Conservation (phyloP, 179 eudicot species). For the Sideroxylon spinosum region DNA sequence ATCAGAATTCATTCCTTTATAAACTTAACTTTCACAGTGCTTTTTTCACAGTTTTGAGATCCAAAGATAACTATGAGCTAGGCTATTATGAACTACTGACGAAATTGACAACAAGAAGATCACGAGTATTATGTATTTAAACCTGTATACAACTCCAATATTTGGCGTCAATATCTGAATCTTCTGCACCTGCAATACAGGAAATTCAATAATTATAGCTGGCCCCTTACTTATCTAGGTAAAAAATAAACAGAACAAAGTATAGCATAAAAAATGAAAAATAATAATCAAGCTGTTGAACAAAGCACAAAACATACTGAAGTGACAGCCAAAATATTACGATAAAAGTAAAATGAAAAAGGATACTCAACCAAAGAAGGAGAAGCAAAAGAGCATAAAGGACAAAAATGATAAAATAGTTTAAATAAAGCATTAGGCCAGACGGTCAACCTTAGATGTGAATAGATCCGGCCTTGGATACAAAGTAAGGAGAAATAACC, state of each 20-base stretch:
- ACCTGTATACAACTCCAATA: slow-evolving; percentile 98
- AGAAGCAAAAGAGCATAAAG: too few relatives aligned
- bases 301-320: not conserved
- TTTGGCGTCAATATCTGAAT: slow-evolving; percentile 92
- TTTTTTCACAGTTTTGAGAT: not conserved
- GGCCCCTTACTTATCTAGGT: not conserved
- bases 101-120: not conserved
- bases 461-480: too few relatives aligned
- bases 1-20: not conserved
- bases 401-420: too few relatives aligned
- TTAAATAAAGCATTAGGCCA: too few relatives aligned
- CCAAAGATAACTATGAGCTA: not conserved
- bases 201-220: slow-evolving; percentile 11
- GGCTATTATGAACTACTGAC: not conserved
- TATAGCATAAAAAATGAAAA: not conserved
- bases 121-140: slow-evolving; percentile 1
- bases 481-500: too few relatives aligned
- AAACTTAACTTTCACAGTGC: not conserved
- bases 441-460: too few relatives aligned
- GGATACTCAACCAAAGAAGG: too few relatives aligned
- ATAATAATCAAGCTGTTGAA: not conserved
- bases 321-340: not conserved
- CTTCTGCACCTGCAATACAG: slow-evolving; percentile 70
- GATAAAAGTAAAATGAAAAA: too few relatives aligned
- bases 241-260: slow-evolving; percentile 9